Conservation (phyloP, 805 yeast species). For the Diddensiella caesifluorescens region DNA sequence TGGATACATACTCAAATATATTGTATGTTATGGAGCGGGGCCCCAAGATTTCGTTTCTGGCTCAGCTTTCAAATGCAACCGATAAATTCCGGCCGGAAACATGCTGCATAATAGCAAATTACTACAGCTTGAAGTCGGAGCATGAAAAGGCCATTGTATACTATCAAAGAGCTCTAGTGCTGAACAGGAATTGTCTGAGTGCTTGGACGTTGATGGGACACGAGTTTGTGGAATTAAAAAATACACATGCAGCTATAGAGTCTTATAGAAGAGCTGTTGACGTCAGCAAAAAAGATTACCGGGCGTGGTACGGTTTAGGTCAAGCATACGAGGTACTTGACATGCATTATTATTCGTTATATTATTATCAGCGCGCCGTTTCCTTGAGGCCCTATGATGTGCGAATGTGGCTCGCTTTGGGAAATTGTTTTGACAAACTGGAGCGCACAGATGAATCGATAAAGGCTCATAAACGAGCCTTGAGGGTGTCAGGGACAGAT, state of each 20-base stretch:
- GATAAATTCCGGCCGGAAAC: conserved; percentile 91
- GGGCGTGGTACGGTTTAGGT: conserved; percentile 98
- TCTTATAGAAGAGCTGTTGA: conserved; percentile 91
- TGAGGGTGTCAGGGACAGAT: conserved; percentile 52
- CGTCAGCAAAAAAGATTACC: conserved; percentile 77
- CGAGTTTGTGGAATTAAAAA: conserved; percentile 92
- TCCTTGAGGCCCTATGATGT: conserved; percentile 82
- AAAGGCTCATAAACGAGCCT: conserved; percentile 75
- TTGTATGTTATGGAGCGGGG: conserved; percentile 88
- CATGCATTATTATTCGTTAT: conserved; percentile 87
- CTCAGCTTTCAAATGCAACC: conserved; percentile 75
- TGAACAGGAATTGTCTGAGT: conserved; percentile 72
- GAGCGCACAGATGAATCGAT: conserved; percentile 67
- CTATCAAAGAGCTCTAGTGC: conserved; percentile 79
- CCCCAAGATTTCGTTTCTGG: conserved; percentile 76
- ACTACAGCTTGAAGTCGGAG: conserved; percentile 83
- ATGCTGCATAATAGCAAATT: conserved; percentile 90
- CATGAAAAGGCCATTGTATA: conserved; percentile 94
- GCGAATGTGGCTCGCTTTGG: conserved; percentile 96
- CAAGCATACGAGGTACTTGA: conserved; percentile 96
- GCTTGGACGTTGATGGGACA: conserved; percentile 99
- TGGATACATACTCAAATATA: conserved; percentile 92
- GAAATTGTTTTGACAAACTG: conserved; percentile 78
- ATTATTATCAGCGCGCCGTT: conserved; percentile 88
- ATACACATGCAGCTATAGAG: conserved; percentile 96